Base-by-base conservation (phyloP, 176 grass and related monocot genomes). In the Oryza nivara region DNA sequence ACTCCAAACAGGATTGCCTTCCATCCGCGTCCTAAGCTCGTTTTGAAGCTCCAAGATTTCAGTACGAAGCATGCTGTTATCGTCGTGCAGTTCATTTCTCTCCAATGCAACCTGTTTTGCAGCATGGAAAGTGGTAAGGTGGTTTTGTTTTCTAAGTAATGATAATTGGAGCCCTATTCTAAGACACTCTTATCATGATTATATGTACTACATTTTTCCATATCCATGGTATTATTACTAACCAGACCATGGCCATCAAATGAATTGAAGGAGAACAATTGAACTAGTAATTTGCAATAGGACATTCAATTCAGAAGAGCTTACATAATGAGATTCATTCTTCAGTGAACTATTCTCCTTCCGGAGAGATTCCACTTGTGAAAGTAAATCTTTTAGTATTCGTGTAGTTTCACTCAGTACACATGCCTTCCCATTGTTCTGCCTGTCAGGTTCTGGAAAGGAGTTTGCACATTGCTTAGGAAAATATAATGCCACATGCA, bases 281-380 rank as follows among this genome's bases (percentile, higher is more conserved):
- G 25, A 74, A 65, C 16, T 19, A 40, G 43, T 56, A 75, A 14
- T 60, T 61, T 28, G 4, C 36, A 84, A 17, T 10, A 48, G 15
- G 23, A 60, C 61, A 64, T 46, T 86, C 0, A 19, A 56, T 46
- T 73, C 2, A 9, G n/a, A 92, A 65, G 71, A 26, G 19, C 92
- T 92, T 91, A 97, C 94, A 87, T 94, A 97, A 47, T 89, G 88
- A 77, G 94, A 94, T 92, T 97, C 94, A 67, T 89, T 94, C 79
- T 88, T 87, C 85, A 97, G 85, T n/a, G 83, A 8, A 7, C 17
- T 83, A 77, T 97, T 92, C 83, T 97, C 94, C 74, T 97, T 90
- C 74, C 88, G 91, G 77, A 97, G 88, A 60, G 88, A 86, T 45
- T 97, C 94, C 83, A 97, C 88, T 92, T 91, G 92, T 46, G 86